Evolutionary conservation across 140 eudicot species (phyloP), one percentile per base, ranked within the genome.

Genomic region (Ambrosia hybrid): DNA sequence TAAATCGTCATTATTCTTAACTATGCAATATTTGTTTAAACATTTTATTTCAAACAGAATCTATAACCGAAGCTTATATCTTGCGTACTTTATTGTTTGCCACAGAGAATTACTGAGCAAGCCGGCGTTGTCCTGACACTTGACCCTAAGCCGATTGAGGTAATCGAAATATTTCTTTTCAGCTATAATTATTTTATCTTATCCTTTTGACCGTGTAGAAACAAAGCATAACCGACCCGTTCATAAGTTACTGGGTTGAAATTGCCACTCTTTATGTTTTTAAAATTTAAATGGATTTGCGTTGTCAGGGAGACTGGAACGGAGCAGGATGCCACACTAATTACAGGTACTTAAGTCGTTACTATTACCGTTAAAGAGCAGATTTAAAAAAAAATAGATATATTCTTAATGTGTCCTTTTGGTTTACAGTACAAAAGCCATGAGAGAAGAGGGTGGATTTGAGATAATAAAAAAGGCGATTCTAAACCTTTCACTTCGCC

Each of bases 261-360:
- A n/a, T n/a, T n/a, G n/a, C n/a, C n/a, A n/a, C n/a, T n/a, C n/a
- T n/a, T n/a, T n/a, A 41, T 21, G 16, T 59, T 65, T 13, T 0
- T 30, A n/a, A n/a, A n/a, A n/a, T n/a, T n/a, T n/a, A n/a, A n/a
- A n/a, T n/a, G n/a, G n/a, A n/a, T n/a, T n/a, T n/a, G n/a, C n/a
- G n/a, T n/a, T n/a, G n/a, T n/a, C n/a, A 53, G 95, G 99, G 99
- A 55, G 99, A 94, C 90, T 94, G 99, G 99, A 94, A 94, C 66
- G 99, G 99, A 71, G 99, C 99, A 56, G 99, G 99, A 38, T 86
- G 95, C 67, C 97, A 94, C 83, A 91, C 97, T 30, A 94, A 94
- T 72, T 94, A 91, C 90, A 94, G 99, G 99, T 86, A 81, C 60
- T 60, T 56, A 6, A 6, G 11, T 7, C 26, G 43, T 8, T 30